A percentile compares a stretch with the other conserved stretches of the same genome.
These are phyloP conservation scores for Neurospora africana DNA, from an alignment of 495 filamentous ascomycete species.

Conservation along the genomic window DNA sequence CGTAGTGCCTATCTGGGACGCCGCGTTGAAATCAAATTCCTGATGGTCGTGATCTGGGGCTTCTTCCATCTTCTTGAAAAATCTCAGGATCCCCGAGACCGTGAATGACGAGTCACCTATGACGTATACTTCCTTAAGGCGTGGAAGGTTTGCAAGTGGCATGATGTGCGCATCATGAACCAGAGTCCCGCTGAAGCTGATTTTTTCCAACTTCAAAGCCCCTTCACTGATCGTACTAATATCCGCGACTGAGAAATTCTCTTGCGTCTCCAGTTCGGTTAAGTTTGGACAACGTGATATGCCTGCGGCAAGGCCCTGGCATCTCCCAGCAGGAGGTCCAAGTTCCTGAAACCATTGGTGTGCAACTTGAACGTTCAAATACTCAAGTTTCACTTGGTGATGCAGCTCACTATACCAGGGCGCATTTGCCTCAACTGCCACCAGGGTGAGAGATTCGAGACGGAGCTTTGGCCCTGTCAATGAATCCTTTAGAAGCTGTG, in stretches of 20 bases:
- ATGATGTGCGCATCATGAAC: conserved; percentile 40
- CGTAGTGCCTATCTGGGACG: background rate
- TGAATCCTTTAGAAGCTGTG: conserved; percentile 42
- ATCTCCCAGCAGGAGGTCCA: background rate
- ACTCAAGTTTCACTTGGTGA: conserved; percentile 14
- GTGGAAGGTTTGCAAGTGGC: conserved; percentile 24
- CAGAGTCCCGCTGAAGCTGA: conserved; percentile 46
- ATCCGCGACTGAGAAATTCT: conserved; percentile 7
- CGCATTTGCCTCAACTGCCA: conserved; percentile 5
- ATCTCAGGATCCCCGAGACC: conserved; percentile 32
- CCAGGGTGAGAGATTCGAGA: conserved; percentile 16
- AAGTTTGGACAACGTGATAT: conserved; percentile 29
- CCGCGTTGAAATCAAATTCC: conserved; percentile 7
- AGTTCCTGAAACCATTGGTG: conserved; percentile 39
- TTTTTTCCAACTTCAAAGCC: conserved; percentile 42
- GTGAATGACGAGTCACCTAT: conserved; percentile 40
- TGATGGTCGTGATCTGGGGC: conserved; percentile 15
- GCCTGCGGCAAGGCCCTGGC: conserved; percentile 31
- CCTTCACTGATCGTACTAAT: conserved; percentile 11
- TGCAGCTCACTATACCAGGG: conserved; percentile 15
- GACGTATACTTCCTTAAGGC: conserved; percentile 37
- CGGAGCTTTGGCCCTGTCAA: conserved; percentile 25
- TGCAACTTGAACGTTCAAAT: conserved; percentile 37
- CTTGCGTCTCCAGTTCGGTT: conserved; percentile 16
- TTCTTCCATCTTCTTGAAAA: conserved; percentile 31